Percentiles rank a stretch among this genome's conserved stretches.
Conservation (phyloP, 2,329 filamentous ascomycete genomes). For the Fusarium illudens region DNA sequence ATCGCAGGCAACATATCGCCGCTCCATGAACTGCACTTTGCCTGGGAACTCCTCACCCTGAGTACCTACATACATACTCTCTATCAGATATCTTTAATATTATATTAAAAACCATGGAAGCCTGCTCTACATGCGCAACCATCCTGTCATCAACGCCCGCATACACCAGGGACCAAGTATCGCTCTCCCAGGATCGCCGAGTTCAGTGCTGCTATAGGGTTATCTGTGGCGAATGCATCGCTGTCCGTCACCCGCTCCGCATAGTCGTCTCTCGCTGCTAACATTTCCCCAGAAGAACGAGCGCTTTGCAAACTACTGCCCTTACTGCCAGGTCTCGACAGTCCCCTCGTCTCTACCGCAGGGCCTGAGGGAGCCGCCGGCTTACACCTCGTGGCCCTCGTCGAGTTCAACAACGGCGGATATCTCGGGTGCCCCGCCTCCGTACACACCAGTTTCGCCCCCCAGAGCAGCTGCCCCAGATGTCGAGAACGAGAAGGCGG, state of each 20-base stretch:
- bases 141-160: conserved; percentile 64
- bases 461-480: neutral
- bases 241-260: conserved; percentile 53
- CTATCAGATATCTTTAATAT: neutral
- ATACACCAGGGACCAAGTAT: conserved; percentile 63
- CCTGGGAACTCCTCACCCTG: neutral
- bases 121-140: conserved; percentile 76
- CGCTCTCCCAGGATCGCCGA: conserved; percentile 65
- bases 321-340: conserved; percentile 79
- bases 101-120: conserved; percentile 46
- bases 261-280: conserved; percentile 5
- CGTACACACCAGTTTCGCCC: conserved; percentile 47
- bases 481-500: conserved; percentile 39
- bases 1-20: conserved; percentile 6
- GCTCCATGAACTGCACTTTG: neutral
- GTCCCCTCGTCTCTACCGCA: conserved; percentile 65
- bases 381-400: conserved; percentile 60
- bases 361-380: conserved; percentile 73
- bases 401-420: conserved; percentile 37
- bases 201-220: conserved; percentile 74
- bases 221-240: conserved; percentile 76
- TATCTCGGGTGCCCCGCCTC: conserved; percentile 48
- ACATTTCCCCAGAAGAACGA: conserved; percentile 62
- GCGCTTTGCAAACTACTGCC: conserved; percentile 72
- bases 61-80: neutral